Conservation (phyloP, 2,329 filamentous ascomycete species). For the Beauveria sp. region DNA sequence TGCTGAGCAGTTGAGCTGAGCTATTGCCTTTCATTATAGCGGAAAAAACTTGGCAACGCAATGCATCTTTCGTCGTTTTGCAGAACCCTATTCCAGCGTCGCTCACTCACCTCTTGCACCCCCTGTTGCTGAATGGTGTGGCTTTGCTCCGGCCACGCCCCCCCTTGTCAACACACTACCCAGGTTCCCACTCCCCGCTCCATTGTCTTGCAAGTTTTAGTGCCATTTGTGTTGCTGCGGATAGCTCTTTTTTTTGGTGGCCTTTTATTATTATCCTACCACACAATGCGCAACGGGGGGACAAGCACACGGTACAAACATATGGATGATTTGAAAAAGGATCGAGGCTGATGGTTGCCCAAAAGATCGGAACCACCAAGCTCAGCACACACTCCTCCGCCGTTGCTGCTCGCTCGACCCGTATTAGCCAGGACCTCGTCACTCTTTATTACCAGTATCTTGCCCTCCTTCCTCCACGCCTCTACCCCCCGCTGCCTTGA, state of each 20-base stretch:
- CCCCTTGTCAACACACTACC: neutral
- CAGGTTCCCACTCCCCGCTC: neutral
- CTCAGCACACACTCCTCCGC: neutral
- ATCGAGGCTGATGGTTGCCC: neutral
- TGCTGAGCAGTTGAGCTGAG: too few species aligned
- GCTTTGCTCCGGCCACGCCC: conserved; percentile 1
- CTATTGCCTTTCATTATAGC: too few species aligned
- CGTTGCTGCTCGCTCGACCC: neutral
- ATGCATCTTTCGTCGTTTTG: too few species aligned
- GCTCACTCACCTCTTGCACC: neutral
- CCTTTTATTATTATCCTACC: neutral
- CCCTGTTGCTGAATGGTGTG: neutral
- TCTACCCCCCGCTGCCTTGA: neutral
- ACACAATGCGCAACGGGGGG: neutral
- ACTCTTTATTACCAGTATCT: conserved; percentile 5
- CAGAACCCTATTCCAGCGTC: neutral
- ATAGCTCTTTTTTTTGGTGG: neutral
- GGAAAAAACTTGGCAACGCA: too few species aligned
- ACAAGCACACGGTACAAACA: neutral
- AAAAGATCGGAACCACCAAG: conserved; percentile 1
- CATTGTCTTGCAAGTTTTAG: conserved; percentile 1
- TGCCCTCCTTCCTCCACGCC: neutral
- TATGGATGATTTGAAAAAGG: neutral
- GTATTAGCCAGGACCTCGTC: neutral
- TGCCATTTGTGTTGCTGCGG: neutral